Evolutionary conservation across 768 basidiomycete genomes (phyloP).

Genomic region (Hygrocybe coccinea): DNA sequence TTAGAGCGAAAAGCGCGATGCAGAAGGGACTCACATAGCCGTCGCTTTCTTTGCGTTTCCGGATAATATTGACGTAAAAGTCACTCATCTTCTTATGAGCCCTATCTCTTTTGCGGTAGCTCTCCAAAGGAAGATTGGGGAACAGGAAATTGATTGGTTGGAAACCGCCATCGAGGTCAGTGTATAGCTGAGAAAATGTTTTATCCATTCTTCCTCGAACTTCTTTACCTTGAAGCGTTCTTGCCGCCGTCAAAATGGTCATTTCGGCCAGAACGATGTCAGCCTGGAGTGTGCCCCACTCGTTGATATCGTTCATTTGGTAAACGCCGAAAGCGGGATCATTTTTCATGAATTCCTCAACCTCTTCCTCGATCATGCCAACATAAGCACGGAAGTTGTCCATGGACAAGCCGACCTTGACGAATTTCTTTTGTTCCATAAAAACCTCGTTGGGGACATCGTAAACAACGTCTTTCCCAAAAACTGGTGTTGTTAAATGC

Average conservation of each 20-base stretch:
- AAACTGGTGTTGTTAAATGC: slow-evolving; percentile 91
- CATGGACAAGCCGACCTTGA: slow-evolving; percentile 90
- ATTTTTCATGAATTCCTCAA: slow-evolving; percentile 61
- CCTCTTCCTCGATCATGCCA: slow-evolving; percentile 73
- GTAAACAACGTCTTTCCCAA: slow-evolving; percentile 96
- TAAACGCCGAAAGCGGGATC: slow-evolving; percentile 60
- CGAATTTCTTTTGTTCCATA: slow-evolving; percentile 99
- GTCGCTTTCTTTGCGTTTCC: slow-evolving; percentile 55
- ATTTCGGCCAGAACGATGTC: slow-evolving; percentile 76
- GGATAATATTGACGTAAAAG: slow-evolving; percentile 86
- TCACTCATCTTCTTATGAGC: slow-evolving; percentile 92
- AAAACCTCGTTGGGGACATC: slow-evolving; percentile 93
- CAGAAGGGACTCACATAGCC: slow-evolving; percentile 33
- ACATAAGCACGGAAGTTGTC: slow-evolving; percentile 88
- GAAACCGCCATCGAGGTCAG: slow-evolving; percentile 92
- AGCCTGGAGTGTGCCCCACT: slow-evolving; percentile 76
- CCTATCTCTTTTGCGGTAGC: slow-evolving; percentile 80
- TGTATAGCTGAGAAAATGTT: slow-evolving; percentile 77
- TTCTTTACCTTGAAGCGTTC: slow-evolving; percentile 91
- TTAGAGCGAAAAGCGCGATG: background rate
- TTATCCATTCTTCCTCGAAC: slow-evolving; percentile 76
- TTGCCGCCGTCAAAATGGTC: slow-evolving; percentile 90
- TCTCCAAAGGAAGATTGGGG: slow-evolving; percentile 85
- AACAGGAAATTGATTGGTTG: slow-evolving; percentile 95
- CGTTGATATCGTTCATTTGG: slow-evolving; percentile 61